Evolutionary conservation across 2,329 filamentous ascomycete genomes (phyloP).

Genomic region (Colletotrichum trifolii): DNA sequence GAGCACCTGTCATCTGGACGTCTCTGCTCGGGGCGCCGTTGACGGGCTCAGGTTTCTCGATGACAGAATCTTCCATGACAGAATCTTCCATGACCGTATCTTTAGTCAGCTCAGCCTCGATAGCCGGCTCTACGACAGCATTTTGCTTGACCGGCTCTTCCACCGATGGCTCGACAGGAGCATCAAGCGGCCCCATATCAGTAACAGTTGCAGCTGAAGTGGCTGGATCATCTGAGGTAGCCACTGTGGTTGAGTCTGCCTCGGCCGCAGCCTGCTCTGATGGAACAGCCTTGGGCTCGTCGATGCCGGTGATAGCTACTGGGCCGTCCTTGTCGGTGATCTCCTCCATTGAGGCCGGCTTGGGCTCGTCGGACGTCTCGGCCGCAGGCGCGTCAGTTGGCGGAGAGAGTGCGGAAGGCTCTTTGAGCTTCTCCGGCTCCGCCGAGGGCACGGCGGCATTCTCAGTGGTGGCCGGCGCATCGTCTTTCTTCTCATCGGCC

Average conservation of each 20-base stretch:
- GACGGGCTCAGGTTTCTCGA: constrained; percentile 39
- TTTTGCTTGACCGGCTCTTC: constrained; percentile 41
- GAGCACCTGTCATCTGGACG: constrained; percentile 38
- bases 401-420: constrained; percentile 38
- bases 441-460: constrained; percentile 28
- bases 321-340: constrained; percentile 35
- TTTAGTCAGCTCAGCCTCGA: constrained; percentile 40
- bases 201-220: constrained; percentile 4
- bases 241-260: not conserved
- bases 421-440: constrained; percentile 39
- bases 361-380: constrained; percentile 50
- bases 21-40: constrained; percentile 38
- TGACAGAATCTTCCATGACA: constrained; percentile 48
- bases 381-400: constrained; percentile 29
- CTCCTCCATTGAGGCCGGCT: constrained; percentile 34
- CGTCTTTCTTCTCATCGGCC: constrained; percentile 26
- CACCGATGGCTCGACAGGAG: constrained; percentile 20
- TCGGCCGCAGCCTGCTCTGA: constrained; percentile 30
- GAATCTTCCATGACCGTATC: constrained; percentile 40
- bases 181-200: not conserved
- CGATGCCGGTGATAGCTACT: constrained; percentile 40
- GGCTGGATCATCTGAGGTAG: not conserved
- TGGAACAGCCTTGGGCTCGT: constrained; percentile 39
- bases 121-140: constrained; percentile 41
- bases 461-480: constrained; percentile 10